A percentile compares a stretch with the other conserved stretches of the same genome.
phyloP scores from a whole-genome alignment of 805 yeast species.

The Debaryomyces maramus region DNA sequence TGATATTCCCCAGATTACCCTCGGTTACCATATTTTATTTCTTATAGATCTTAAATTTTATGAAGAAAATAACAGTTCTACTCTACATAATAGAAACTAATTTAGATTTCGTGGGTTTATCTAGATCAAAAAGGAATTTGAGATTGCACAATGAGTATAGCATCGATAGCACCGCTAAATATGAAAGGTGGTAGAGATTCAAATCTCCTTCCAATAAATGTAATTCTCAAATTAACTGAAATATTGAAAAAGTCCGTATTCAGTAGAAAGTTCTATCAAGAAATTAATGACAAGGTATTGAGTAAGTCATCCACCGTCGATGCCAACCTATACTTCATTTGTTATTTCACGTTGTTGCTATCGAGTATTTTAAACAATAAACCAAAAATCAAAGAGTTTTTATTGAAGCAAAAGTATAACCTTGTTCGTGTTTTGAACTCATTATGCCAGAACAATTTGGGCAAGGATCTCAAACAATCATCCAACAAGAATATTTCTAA shows the following conservation, averaged over 20 bases:
- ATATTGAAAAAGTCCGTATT: constrained; percentile 33
- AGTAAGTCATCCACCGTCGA: constrained; percentile 35
- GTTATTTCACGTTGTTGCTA: constrained; percentile 41
- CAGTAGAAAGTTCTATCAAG: constrained; percentile 40
- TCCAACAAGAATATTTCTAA: constrained; percentile 14
- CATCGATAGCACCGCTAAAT: constrained; percentile 16
- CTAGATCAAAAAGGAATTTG: too few relatives aligned
- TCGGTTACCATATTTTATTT: too few relatives aligned
- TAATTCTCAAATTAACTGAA: constrained; percentile 27
- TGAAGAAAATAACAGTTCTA: too few relatives aligned
- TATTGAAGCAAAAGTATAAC: constrained; percentile 26
- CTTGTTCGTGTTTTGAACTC: constrained; percentile 18
- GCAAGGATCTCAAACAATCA: constrained; percentile 16
- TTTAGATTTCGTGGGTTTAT: too few relatives aligned
- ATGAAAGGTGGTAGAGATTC: constrained; percentile 9
- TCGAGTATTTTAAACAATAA: constrained; percentile 40
- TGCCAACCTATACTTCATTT: constrained; percentile 40
- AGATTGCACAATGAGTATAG: constrained; percentile 11
- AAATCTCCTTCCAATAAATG: constrained; percentile 19
- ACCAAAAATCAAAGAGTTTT: constrained; percentile 28
- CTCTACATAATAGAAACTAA: too few relatives aligned
- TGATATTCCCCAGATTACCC: too few relatives aligned
- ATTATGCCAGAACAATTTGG: constrained; percentile 5
- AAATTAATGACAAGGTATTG: constrained; percentile 41
- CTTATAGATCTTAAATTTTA: too few relatives aligned